Evolutionary conservation across 1,284 basidiomycete species (phyloP).

Genomic region (Mycena citricolor): DNA sequence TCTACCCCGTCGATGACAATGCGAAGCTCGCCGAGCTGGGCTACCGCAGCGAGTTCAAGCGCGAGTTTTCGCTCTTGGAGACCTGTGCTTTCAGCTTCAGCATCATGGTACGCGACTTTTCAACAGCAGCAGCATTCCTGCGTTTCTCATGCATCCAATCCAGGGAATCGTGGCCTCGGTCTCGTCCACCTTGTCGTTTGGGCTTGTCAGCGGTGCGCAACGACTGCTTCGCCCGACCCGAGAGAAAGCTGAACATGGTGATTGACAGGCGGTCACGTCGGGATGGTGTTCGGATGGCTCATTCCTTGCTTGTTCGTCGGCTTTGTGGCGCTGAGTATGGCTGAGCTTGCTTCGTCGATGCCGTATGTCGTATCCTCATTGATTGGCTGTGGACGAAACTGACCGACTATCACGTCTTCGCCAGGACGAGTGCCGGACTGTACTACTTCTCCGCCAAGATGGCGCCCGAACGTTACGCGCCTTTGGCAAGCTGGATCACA

Average conservation of each 20-base stretch:
- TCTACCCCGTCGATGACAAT: constrained; percentile 38
- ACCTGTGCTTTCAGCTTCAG: constrained; percentile 71
- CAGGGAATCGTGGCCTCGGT: constrained; percentile 65
- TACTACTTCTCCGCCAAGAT: constrained; percentile 76
- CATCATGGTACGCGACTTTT: constrained; percentile 48
- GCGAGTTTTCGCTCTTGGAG: constrained; percentile 73
- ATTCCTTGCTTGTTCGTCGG: constrained; percentile 71
- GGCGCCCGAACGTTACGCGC: constrained; percentile 56
- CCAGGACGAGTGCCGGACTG: constrained; percentile 65
- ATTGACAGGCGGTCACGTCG: constrained; percentile 63
- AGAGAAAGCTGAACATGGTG: constrained; percentile 1
- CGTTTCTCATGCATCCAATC: not conserved
- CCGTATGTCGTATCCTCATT: constrained; percentile 47
- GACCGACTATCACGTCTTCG: constrained; percentile 8
- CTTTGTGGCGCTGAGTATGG: constrained; percentile 66
- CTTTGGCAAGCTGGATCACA: constrained; percentile 75
- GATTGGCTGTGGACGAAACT: not conserved
- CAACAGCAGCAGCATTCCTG: too few relatives aligned
- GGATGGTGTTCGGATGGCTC: constrained; percentile 78
- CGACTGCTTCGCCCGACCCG: constrained; percentile 9
- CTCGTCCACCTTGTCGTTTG: constrained; percentile 65
- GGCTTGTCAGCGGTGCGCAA: constrained; percentile 52
- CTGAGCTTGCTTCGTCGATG: constrained; percentile 74
- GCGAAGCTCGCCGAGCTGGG: constrained; percentile 63
- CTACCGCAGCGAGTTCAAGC: constrained; percentile 73